Percentiles rank a stretch among this genome's conserved stretches.
Evolutionary conservation across 495 filamentous ascomycete species (phyloP).

Genomic region (Diplogelasinospora grovesii): DNA sequence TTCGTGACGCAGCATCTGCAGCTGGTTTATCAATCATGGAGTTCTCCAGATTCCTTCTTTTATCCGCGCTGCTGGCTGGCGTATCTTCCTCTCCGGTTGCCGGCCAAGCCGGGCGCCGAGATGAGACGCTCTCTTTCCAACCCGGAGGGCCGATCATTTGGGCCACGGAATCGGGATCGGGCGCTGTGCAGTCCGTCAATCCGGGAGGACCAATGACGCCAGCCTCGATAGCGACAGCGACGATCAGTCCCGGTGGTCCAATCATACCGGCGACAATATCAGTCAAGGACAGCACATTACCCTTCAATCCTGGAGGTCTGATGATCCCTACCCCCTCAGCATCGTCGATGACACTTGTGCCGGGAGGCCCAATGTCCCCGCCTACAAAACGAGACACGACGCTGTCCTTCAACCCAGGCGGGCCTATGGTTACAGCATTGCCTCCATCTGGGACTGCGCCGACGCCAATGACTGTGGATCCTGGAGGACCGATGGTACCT

Average conservation of each 20-base stretch:
- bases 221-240: too few species aligned
- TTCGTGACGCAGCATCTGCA: constrained; percentile 4
- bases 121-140: background rate
- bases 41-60: constrained; percentile 8
- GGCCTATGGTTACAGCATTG: background rate
- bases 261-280: too few species aligned
- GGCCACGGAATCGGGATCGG: too few species aligned
- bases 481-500: background rate
- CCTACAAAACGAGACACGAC: background rate
- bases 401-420: constrained; percentile 1
- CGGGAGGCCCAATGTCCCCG: too few species aligned
- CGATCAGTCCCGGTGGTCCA: too few species aligned
- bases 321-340: too few species aligned
- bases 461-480: background rate
- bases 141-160: background rate
- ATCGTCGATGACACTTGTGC: too few species aligned
- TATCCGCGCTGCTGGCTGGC: constrained; percentile 9
- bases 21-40: constrained; percentile 14
- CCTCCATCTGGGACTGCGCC: background rate
- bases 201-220: too few species aligned
- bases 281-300: too few species aligned
- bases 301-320: too few species aligned
- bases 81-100: constrained; percentile 12
- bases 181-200: too few species aligned
- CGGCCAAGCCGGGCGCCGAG: background rate